A percentile compares a stretch with the other conserved stretches of the same genome.
Evolutionary conservation across 129 eudicot genomes (phyloP).

Genomic region (Chrysanthemum makinoi): DNA sequence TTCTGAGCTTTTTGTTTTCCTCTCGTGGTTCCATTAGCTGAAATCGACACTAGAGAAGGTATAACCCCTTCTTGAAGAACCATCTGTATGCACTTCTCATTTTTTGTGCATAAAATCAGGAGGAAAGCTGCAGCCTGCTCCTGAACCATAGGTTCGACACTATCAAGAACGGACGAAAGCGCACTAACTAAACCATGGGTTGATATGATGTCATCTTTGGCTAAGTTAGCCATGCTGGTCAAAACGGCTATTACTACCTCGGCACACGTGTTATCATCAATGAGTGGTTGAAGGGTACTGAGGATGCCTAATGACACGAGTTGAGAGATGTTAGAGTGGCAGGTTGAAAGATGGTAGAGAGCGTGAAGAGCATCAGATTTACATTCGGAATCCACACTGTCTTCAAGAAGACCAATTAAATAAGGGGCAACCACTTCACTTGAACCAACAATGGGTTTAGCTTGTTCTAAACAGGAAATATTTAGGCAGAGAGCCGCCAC

Average conservation of each 20-base stretch:
- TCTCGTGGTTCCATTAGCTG: conserved; percentile 76
- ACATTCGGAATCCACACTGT: conserved; percentile 40
- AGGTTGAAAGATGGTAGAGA: conserved; percentile 73
- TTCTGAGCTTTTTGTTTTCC: conserved; percentile 87
- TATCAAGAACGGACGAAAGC: conserved; percentile 60
- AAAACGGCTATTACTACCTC: conserved; percentile 77
- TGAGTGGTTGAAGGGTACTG: conserved; percentile 44
- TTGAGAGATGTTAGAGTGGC: conserved; percentile 58
- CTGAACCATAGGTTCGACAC: conserved; percentile 68
- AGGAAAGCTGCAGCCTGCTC: conserved; percentile 87
- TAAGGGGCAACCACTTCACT: conserved; percentile 69
- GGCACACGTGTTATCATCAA: conserved; percentile 51
- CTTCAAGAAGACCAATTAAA: conserved; percentile 49
- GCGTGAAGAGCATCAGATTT: conserved; percentile 79
- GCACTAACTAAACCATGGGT: conserved; percentile 49
- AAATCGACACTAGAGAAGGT: conserved; percentile 80
- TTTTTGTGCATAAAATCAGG: conserved; percentile 58
- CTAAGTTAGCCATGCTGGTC: conserved; percentile 58
- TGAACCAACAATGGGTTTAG: conserved; percentile 72
- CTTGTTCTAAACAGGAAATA: conserved; percentile 75
- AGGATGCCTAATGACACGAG: conserved; percentile 64
- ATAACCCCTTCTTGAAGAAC: conserved; percentile 94
- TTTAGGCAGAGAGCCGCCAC: conserved; percentile 80
- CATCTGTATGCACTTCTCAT: conserved; percentile 75
- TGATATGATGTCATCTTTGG: conserved; percentile 53